Base-by-base conservation (phyloP, 495 filamentous ascomycete genomes). In the Neurospora terricola region DNA sequence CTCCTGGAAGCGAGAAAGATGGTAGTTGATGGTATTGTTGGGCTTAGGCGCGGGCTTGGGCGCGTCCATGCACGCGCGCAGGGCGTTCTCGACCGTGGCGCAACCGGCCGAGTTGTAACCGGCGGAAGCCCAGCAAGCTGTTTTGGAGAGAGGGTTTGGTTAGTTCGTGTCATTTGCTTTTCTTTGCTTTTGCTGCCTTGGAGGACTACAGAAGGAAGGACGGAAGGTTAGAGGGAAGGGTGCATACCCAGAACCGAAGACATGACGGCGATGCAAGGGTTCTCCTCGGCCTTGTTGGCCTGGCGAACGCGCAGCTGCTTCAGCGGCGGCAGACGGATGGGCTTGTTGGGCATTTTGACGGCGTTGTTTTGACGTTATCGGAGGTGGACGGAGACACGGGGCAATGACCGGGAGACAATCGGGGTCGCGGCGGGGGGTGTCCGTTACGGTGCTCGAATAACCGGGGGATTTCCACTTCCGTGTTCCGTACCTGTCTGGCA, bases 1-100 rank as follows among this genome's bases (percentile, higher is more conserved):
- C 8, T 92, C 90, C 79, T 96, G 94, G 84, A 98, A 90, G 74
- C 96, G 88, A 77, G 88, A 87, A 45, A 99, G 82, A 82, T 98
- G 94, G 86, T 97, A 97, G 84, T 99, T 99, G 87, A 98, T 95
- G 72, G 89, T 92, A 85, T 91, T 97, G 86, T 88, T 91, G 81
- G 89, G 87, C 77, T 87, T 83, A n/a, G 85, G 81, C 75, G 87
- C 85, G 42, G 90, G 83, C 86, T 86, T 90, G 87, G 90, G 90
- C 75, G 87, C 86, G 83, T 99, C 96, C 96, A 98, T 98, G 86
- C 96, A 99, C n/a, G 87, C 83, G 73, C 94, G 88, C 79, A 99
- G 84, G 76, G 91, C 88, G 77, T 92, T 86, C 81, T 98, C 96
- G 69, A 98, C 80, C 37, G 86, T 88, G n/a, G 86, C 87, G 77